A percentile compares a stretch with the other conserved stretches of the same genome.
phyloP scores from a whole-genome alignment of 1,284 basidiomycete species.

The Leccinum pseudoinsigne region DNA sequence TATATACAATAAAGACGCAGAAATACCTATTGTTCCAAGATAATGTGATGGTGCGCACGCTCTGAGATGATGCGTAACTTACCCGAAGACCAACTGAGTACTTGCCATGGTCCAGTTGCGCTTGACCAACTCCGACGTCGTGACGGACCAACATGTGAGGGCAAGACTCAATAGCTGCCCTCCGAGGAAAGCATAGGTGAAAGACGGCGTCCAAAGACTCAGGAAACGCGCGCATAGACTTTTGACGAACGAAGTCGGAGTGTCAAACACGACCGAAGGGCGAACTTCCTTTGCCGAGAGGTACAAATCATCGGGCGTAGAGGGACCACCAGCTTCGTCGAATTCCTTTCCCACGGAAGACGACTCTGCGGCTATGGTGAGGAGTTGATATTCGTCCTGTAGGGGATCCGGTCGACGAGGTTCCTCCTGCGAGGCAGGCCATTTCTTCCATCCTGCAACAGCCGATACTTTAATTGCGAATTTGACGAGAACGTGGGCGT shows the following conservation, averaged over 20 bases:
- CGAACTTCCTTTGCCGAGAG: constrained; percentile 10
- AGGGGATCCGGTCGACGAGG: constrained; percentile 15
- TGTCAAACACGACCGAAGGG: constrained; percentile 23
- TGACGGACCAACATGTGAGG: constrained; percentile 42
- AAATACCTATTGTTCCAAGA: constrained; percentile 58
- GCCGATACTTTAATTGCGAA: constrained; percentile 9
- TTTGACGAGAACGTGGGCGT: background rate
- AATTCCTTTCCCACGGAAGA: constrained; percentile 9
- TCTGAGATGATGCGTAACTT: constrained; percentile 31
- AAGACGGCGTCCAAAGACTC: constrained; percentile 33
- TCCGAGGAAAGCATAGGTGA: constrained; percentile 29
- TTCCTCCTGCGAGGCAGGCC: constrained; percentile 10
- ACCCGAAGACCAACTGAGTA: constrained; percentile 80
- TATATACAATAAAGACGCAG: constrained; percentile 70
- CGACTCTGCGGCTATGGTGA: constrained; percentile 10
- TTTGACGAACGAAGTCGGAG: constrained; percentile 18
- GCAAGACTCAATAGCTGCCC: constrained; percentile 28
- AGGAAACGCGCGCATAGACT: constrained; percentile 23
- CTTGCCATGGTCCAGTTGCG: constrained; percentile 73
- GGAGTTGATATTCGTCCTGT: constrained; percentile 30
- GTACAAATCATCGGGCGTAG: background rate
- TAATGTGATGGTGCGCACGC: background rate
- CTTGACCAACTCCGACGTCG: constrained; percentile 68
- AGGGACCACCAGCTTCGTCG: constrained; percentile 9
- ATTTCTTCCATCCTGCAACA: constrained; percentile 21